These are phyloP conservation scores for Linnemannia schmuckeri DNA, from an alignment of 192 early-diverging fungal genomes.

Conservation along the genomic window DNA sequence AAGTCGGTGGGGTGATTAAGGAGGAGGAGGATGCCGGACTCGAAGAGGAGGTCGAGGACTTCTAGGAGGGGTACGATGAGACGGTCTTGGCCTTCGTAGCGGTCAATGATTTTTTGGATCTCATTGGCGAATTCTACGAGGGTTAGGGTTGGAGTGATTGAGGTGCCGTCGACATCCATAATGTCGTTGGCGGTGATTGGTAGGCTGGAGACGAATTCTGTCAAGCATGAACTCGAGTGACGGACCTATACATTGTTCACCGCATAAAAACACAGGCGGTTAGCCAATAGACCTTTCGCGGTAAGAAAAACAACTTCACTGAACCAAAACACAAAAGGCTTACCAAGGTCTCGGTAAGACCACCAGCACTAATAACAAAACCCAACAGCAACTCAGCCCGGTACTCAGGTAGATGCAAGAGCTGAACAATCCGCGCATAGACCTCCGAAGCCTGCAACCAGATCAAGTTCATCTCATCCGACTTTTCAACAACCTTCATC, in stretches of 20 bases:
- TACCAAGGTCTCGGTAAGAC: constrained; percentile 83
- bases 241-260: constrained; percentile 64
- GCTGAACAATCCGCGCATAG: constrained; percentile 71
- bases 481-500: constrained; percentile 20
- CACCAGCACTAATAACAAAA: constrained; percentile 82
- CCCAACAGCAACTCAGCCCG: constrained; percentile 73
- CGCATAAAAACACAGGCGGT: neutral
- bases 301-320: neutral
- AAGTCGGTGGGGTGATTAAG: constrained; percentile 30
- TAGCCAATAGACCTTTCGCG: neutral
- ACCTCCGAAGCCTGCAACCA: constrained; percentile 76
- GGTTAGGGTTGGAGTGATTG: constrained; percentile 27
- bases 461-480: constrained; percentile 69
- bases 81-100: constrained; percentile 71
- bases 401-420: constrained; percentile 69
- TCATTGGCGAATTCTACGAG: constrained; percentile 58
- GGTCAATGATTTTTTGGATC: constrained; percentile 58
- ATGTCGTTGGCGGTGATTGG: constrained; percentile 32
- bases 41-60: constrained; percentile 75
- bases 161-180: constrained; percentile 8
- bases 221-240: constrained; percentile 72
- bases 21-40: constrained; percentile 59
- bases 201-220: constrained; percentile 68
- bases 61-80: constrained; percentile 77
- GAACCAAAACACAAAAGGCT: constrained; percentile 20